Evolutionary conservation across 345 rosid genomes (phyloP).

Genomic region (Mangifera indica): DNA sequence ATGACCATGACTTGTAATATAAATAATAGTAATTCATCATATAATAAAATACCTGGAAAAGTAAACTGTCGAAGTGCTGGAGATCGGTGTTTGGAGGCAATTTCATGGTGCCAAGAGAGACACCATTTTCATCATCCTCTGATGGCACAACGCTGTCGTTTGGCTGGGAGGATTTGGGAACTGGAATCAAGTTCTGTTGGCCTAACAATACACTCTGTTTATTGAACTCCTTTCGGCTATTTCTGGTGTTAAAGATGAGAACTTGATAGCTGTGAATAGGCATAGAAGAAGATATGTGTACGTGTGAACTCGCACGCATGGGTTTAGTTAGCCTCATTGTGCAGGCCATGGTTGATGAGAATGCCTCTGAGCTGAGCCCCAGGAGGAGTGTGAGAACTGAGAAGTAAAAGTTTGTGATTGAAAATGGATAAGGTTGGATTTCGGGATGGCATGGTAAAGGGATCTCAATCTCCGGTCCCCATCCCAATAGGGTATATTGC

Average conservation of each 20-base stretch:
- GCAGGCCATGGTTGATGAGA: constrained; percentile 26
- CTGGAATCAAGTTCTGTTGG: constrained; percentile 18
- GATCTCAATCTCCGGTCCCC: too few relatives aligned
- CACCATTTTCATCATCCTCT: constrained; percentile 56
- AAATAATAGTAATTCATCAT: too few relatives aligned
- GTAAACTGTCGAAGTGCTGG: constrained; percentile 57
- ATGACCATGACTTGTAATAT: too few relatives aligned
- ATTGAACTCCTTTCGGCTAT: neutral
- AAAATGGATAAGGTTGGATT: neutral
- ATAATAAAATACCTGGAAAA: constrained; percentile 54
- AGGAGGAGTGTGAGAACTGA: neutral
- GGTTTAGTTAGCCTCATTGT: constrained; percentile 17
- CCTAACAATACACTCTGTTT: constrained; percentile 3
- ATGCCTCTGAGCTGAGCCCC: neutral
- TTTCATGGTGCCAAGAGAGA: constrained; percentile 81
- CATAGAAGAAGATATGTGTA: neutral
- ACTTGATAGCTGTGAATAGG: neutral
- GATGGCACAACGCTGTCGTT: constrained; percentile 34
- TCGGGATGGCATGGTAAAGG: too few relatives aligned
- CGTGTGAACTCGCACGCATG: constrained; percentile 17
- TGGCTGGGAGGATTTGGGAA: constrained; percentile 33
- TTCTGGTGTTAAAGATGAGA: neutral
- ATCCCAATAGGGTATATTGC: too few relatives aligned
- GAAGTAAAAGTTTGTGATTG: neutral
- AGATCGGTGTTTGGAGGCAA: constrained; percentile 67